Base-by-base conservation (phyloP, 495 filamentous ascomycete species). In the Melanomma pulvis-pyrius region DNA sequence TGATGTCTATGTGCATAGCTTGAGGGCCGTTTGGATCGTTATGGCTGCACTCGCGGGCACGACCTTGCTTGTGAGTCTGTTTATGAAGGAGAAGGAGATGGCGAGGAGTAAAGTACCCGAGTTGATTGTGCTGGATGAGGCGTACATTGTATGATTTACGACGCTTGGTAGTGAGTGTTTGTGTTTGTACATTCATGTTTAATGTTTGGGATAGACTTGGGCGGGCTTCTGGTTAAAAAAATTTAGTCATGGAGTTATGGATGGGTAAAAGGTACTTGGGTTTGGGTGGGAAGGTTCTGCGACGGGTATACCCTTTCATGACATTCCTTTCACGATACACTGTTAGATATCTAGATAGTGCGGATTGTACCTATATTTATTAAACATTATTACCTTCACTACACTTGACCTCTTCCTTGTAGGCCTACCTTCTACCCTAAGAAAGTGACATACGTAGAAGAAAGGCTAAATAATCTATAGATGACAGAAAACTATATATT, bases 1-100 rank as follows among this genome's bases (percentile, higher is more conserved):
- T 26, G 71, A 76, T n/a, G 69, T 72, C 1, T 82, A 79, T 65
- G 73, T 74, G 17, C 70, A 75, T 25, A 61, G 65, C 2, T 58
- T 78, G 67, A 67, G 57, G 54, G 28, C 59, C 2, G 61, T 78
- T 0, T 77, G 73, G 74, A 70, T 74, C 21, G 68, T 75, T 13
- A 57, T 76, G 74, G 82, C 86, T 71, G 85, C 70, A 2, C 74
- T 87, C 17, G 77, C 78, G 0, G 82, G 70, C 0, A 74, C 82
- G 0, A 84, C 80, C 0, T 67, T 83, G 63, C 5, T 82, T 28
- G 50, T 78, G n/a, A 86, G 83, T 71, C 63, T 83, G 8, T 75
- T 76, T 17, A 84, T 81, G 13, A 71, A 81, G 73, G 77, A 41
- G 57, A 67, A 36, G 65, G 65, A 13, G 59, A 54, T 36, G 61